Percentiles rank a stretch among this genome's conserved stretches.
Conservation (phyloP, 1,284 basidiomycete genomes). For the Cryptococcus sp. region DNA sequence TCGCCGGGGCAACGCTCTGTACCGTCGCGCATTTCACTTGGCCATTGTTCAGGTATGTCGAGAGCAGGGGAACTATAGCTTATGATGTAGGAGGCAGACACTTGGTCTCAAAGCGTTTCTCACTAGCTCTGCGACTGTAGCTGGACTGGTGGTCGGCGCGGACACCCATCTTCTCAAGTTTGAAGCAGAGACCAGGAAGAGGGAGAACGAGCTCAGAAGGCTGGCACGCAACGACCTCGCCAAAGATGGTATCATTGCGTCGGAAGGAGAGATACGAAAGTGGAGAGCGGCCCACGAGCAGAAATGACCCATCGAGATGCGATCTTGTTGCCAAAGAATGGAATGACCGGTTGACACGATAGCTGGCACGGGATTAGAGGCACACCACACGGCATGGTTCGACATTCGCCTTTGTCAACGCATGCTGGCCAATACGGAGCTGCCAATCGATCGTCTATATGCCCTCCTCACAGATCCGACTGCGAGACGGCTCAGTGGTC, state of each 20-base stretch:
- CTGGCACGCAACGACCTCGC: slow-evolving; percentile 70
- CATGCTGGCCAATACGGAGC: too few species aligned
- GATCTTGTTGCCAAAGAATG: too few species aligned
- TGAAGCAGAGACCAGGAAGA: slow-evolving; percentile 59
- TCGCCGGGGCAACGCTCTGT: slow-evolving; percentile 57
- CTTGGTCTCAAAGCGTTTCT: slow-evolving; percentile 71
- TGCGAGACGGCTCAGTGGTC: too few species aligned
- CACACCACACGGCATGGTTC: too few species aligned
- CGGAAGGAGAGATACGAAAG: slow-evolving; percentile 72
- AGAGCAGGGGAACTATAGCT: neutral
- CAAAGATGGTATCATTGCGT: slow-evolving; percentile 65
- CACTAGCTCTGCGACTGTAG: slow-evolving; percentile 52
- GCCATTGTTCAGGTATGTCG: slow-evolving; percentile 65
- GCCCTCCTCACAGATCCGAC: too few species aligned
- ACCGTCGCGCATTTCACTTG: slow-evolving; percentile 66
- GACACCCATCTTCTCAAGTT: slow-evolving; percentile 68
- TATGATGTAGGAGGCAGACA: slow-evolving; percentile 59
- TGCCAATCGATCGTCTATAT: too few species aligned
- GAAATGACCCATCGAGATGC: too few species aligned
- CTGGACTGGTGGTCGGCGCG: slow-evolving; percentile 64
- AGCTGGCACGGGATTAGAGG: too few species aligned
- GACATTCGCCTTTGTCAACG: too few species aligned
- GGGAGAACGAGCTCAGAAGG: slow-evolving; percentile 63
- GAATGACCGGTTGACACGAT: too few species aligned
- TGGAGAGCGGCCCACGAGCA: slow-evolving; percentile 59